Evolutionary conservation across 1,284 basidiomycete species (phyloP).

Genomic region (Peniophora sp.): DNA sequence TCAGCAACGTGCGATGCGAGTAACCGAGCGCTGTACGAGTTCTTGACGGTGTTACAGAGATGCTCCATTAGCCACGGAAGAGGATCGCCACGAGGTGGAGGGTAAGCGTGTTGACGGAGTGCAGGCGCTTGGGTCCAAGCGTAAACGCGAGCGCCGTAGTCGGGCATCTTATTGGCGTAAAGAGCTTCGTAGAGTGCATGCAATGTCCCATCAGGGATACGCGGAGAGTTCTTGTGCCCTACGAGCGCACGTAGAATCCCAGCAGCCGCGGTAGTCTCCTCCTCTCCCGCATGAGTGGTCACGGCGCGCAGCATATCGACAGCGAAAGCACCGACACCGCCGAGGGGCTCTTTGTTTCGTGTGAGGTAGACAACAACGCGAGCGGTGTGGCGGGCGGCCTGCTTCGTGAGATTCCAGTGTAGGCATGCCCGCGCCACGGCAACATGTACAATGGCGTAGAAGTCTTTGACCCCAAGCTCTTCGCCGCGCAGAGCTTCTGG

Average conservation of each 20-base stretch:
- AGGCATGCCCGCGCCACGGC: constrained; percentile 12
- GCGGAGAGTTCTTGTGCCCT: constrained; percentile 5
- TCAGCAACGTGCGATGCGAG: constrained; percentile 42
- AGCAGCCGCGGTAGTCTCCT: constrained; percentile 11
- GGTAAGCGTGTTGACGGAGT: constrained; percentile 30
- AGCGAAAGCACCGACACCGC: background rate
- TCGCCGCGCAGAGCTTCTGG: constrained; percentile 11
- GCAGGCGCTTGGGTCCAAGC: constrained; percentile 25
- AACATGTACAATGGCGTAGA: constrained; percentile 9
- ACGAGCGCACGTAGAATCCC: constrained; percentile 9
- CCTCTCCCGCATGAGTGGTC: constrained; percentile 10
- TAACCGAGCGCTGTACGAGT: constrained; percentile 29
- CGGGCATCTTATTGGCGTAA: constrained; percentile 5
- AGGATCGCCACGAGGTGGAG: constrained; percentile 35
- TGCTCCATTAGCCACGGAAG: constrained; percentile 44
- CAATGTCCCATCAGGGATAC: constrained; percentile 13
- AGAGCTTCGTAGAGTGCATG: constrained; percentile 20
- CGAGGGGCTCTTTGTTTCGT: background rate
- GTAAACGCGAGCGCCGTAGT: constrained; percentile 17
- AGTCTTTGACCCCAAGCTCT: constrained; percentile 9
- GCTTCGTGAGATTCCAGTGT: constrained; percentile 10
- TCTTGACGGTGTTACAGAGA: constrained; percentile 29
- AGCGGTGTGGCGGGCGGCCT: constrained; percentile 5
- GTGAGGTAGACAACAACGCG: background rate
- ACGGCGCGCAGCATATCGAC: constrained; percentile 11